phyloP scores from a whole-genome alignment of 768 basidiomycete species.

The Mycena crocata region DNA sequence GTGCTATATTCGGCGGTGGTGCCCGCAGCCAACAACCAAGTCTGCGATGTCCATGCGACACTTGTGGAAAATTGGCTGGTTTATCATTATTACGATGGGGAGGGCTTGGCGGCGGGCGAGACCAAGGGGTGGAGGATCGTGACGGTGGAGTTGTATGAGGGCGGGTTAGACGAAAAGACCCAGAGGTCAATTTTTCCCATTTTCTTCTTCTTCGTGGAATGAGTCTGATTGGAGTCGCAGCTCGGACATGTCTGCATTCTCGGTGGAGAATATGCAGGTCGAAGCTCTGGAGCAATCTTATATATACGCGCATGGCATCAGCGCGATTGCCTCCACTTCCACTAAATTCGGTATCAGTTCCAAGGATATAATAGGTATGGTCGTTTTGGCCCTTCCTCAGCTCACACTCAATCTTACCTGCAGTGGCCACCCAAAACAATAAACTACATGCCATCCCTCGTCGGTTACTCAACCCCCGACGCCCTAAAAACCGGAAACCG shows the following conservation, averaged over 20 bases:
- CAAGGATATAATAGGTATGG: conserved; percentile 87
- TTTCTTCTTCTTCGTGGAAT: conserved; percentile 3
- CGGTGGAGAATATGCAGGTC: conserved; percentile 63
- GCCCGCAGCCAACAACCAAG: conserved; percentile 49
- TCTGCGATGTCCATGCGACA: conserved; percentile 74
- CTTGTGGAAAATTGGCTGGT: conserved; percentile 95
- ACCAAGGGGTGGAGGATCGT: conserved; percentile 81
- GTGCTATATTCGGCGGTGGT: conserved; percentile 76
- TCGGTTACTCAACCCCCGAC: conserved; percentile 82
- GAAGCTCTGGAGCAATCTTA: conserved; percentile 77
- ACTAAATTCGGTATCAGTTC: conserved; percentile 91
- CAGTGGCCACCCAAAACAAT: conserved; percentile 82
- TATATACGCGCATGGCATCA: conserved; percentile 75
- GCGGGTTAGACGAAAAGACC: conserved; percentile 75
- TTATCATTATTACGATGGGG: conserved; percentile 84
- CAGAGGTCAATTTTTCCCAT: conserved; percentile 69
- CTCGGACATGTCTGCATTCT: conserved; percentile 58
- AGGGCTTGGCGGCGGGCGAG: conserved; percentile 55
- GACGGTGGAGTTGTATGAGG: conserved; percentile 92
- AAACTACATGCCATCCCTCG: conserved; percentile 83
- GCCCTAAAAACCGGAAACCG: conserved; percentile 78
- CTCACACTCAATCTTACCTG: background rate
- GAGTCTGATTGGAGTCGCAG: conserved; percentile 37
- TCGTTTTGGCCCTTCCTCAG: background rate
- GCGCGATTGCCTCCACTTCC: conserved; percentile 77